Evolutionary conservation across 495 filamentous ascomycete species (phyloP).

Genomic region (Penicillium silybi): DNA sequence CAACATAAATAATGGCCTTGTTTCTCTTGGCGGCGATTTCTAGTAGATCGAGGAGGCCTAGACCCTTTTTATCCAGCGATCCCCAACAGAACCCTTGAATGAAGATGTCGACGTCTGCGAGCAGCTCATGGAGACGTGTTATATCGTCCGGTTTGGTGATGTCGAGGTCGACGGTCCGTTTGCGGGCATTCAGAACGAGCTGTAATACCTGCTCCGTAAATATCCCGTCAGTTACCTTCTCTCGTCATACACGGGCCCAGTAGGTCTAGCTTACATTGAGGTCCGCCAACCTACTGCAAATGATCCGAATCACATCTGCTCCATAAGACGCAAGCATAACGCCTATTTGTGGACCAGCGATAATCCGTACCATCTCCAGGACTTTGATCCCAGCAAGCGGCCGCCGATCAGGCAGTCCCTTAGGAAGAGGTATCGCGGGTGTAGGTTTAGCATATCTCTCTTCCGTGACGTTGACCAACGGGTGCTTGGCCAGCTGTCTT

Average conservation of each 20-base stretch:
- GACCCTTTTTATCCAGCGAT: slow-evolving; percentile 48
- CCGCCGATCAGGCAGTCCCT: slow-evolving; percentile 9
- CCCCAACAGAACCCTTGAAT: slow-evolving; percentile 53
- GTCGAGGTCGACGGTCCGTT: slow-evolving; percentile 51
- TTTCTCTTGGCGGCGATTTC: slow-evolving; percentile 40
- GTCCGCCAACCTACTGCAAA: slow-evolving; percentile 23
- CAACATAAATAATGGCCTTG: slow-evolving; percentile 58
- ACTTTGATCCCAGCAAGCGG: slow-evolving; percentile 58
- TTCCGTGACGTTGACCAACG: slow-evolving; percentile 13
- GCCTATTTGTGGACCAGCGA: slow-evolving; percentile 53
- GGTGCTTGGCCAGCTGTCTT: slow-evolving; percentile 16
- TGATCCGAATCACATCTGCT: slow-evolving; percentile 57
- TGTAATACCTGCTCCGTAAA: not conserved
- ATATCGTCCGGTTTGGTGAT: slow-evolving; percentile 44
- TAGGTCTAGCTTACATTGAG: not conserved
- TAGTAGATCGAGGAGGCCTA: slow-evolving; percentile 44
- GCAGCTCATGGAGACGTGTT: slow-evolving; percentile 36
- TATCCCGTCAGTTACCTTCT: not conserved
- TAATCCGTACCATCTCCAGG: slow-evolving; percentile 55
- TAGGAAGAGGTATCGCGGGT: slow-evolving; percentile 8
- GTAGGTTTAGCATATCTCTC: slow-evolving; percentile 4
- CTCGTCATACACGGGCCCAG: not conserved
- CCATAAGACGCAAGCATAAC: slow-evolving; percentile 52
- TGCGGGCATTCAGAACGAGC: slow-evolving; percentile 6
- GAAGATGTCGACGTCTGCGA: slow-evolving; percentile 54